Percentiles rank a stretch among this genome's conserved stretches.
phyloP scores from a whole-genome alignment of 192 early-diverging fungal species.

The Obelidium mucronatum region DNA sequence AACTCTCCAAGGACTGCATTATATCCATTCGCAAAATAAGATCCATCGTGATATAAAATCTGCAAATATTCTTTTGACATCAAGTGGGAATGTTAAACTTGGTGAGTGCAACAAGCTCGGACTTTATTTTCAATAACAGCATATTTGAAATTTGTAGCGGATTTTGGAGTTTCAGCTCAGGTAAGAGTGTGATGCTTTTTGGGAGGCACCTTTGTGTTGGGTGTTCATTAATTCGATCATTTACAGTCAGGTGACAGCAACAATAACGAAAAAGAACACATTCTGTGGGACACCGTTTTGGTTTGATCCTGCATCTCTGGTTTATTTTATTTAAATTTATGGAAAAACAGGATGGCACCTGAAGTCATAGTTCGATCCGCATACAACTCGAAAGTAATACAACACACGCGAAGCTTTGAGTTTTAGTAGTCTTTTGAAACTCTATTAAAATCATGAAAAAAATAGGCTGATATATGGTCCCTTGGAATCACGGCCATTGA shows the following conservation, averaged over 20 bases:
- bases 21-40: conserved; percentile 91
- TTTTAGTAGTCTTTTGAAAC: not conserved
- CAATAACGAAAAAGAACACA: conserved; percentile 93
- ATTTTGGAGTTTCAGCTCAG: conserved; percentile 98
- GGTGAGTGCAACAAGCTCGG: too few species aligned
- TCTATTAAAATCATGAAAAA: not conserved
- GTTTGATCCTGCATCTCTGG: conserved; percentile 38
- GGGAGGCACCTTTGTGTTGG: not conserved
- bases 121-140: too few species aligned
- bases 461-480: conserved; percentile 96
- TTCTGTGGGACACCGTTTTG: conserved; percentile 97
- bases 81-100: conserved; percentile 14
- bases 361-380: conserved; percentile 26
- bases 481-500: conserved; percentile 98
- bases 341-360: conserved; percentile 6
- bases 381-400: conserved; percentile 14
- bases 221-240: not conserved
- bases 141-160: too few species aligned
- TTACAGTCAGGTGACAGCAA: conserved; percentile 72
- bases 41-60: conserved; percentile 85
- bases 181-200: conserved; percentile 29
- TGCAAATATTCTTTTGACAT: conserved; percentile 25
- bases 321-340: not conserved
- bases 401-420: not conserved
- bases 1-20: conserved; percentile 86